Percentiles rank a stretch among this genome's conserved stretches.
phyloP scores from a whole-genome alignment of 768 basidiomycete genomes.

The Crassisporium funariophilum region DNA sequence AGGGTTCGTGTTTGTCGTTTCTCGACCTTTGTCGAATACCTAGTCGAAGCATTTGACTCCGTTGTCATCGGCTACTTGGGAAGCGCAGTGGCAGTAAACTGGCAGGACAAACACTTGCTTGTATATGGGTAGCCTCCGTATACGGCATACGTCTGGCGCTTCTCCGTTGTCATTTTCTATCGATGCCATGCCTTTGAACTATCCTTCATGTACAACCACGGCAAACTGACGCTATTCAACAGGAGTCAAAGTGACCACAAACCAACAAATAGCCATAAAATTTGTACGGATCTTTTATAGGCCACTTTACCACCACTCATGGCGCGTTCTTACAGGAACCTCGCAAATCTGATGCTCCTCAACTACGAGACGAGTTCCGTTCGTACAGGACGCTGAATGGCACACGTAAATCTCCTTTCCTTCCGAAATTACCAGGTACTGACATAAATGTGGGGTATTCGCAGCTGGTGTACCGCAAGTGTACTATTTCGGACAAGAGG shows the following conservation, averaged over 20 bases:
- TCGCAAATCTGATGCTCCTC: constrained; percentile 96
- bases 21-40: neutral
- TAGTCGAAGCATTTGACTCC: neutral
- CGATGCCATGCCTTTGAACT: too few species aligned
- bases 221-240: constrained; percentile 7
- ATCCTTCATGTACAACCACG: too few species aligned
- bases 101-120: too few species aligned
- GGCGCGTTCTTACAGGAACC: constrained; percentile 62
- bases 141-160: too few species aligned
- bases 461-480: constrained; percentile 96
- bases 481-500: constrained; percentile 98
- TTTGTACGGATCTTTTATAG: constrained; percentile 58
- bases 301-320: constrained; percentile 6
- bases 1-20: constrained; percentile 57
- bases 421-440: constrained; percentile 10
- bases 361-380: constrained; percentile 95
- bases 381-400: constrained; percentile 94
- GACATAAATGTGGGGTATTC: constrained; percentile 4
- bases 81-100: neutral
- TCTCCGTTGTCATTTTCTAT: too few species aligned
- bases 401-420: constrained; percentile 61
- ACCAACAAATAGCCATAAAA: constrained; percentile 93
- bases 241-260: constrained; percentile 88
- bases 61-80: constrained; percentile 9
- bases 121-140: too few species aligned